Conservation (phyloP, 2,329 filamentous ascomycete genomes). For the Penicillium capsulatum region DNA sequence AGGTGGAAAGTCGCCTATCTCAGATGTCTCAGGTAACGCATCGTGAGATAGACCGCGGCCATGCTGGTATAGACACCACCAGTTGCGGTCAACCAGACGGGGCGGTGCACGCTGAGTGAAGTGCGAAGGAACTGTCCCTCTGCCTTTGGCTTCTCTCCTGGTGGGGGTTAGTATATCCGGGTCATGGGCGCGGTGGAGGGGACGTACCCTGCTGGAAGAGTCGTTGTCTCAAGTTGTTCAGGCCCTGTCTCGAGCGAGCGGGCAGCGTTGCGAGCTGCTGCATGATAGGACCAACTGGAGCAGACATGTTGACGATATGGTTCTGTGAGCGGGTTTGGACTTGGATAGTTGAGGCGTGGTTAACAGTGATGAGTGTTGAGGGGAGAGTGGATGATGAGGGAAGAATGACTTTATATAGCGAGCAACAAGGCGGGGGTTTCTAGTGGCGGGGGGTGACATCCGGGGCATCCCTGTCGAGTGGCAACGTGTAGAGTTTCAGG, state of each 20-base stretch:
- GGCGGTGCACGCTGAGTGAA: constrained; percentile 31
- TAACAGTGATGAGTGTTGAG: constrained; percentile 4
- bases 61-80: constrained; percentile 32
- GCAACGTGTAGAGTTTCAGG: constrained; percentile 2
- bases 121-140: constrained; percentile 27
- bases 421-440: background rate
- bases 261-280: constrained; percentile 21
- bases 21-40: constrained; percentile 28
- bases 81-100: constrained; percentile 32
- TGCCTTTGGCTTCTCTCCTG: constrained; percentile 27
- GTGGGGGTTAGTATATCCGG: constrained; percentile 7
- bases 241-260: constrained; percentile 22
- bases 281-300: constrained; percentile 20
- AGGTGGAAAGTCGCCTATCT: constrained; percentile 5
- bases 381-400: constrained; percentile 9
- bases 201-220: constrained; percentile 27
- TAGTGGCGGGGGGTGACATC: constrained; percentile 15
- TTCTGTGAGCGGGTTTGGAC: too few relatives aligned
- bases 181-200: background rate
- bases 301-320: constrained; percentile 18
- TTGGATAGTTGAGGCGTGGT: background rate
- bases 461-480: constrained; percentile 14
- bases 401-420: background rate
- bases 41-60: constrained; percentile 30
- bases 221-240: constrained; percentile 23